Evolutionary conservation across 345 rosid species (phyloP).

Genomic region (Acer saccharum): DNA sequence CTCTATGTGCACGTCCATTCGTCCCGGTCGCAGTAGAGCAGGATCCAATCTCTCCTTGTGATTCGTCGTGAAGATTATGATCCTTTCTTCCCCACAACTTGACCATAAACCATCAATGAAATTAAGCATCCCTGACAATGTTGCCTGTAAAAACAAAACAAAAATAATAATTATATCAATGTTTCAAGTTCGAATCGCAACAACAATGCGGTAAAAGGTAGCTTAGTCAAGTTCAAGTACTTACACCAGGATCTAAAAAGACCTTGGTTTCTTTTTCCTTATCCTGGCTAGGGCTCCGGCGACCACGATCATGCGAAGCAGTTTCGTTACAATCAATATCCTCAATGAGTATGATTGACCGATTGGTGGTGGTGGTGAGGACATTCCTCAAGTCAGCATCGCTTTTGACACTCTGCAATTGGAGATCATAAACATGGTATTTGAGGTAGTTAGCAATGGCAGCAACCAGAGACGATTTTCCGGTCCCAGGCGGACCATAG

Average conservation of each 20-base stretch:
- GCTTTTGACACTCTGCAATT: slow-evolving; percentile 21
- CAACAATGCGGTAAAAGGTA: not conserved
- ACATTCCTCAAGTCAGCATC: slow-evolving; percentile 26
- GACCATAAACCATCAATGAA: slow-evolving; percentile 36
- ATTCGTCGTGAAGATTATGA: slow-evolving; percentile 28
- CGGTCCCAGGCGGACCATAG: slow-evolving; percentile 28
- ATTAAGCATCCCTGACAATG: slow-evolving; percentile 27
- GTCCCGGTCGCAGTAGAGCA: slow-evolving; percentile 25
- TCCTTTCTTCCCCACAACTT: slow-evolving; percentile 29
- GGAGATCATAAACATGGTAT: slow-evolving; percentile 29
- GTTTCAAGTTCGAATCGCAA: not conserved
- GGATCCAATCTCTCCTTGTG: slow-evolving; percentile 24
- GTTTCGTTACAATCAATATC: slow-evolving; percentile 3
- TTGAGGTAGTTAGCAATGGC: slow-evolving; percentile 28
- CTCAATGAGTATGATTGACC: slow-evolving; percentile 5
- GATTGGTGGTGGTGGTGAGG: slow-evolving; percentile 19
- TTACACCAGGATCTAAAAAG: slow-evolving; percentile 21
- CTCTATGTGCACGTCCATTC: slow-evolving; percentile 25
- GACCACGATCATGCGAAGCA: slow-evolving; percentile 6
- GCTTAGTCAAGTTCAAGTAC: not conserved
- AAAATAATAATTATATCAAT: not conserved
- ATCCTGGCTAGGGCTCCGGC: not conserved
- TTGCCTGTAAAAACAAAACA: slow-evolving; percentile 11
- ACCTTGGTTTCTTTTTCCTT: not conserved
- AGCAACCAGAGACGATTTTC: slow-evolving; percentile 25